phyloP scores from a whole-genome alignment of 2,329 filamentous ascomycete genomes.

The Phaeosphaeria sp. region DNA sequence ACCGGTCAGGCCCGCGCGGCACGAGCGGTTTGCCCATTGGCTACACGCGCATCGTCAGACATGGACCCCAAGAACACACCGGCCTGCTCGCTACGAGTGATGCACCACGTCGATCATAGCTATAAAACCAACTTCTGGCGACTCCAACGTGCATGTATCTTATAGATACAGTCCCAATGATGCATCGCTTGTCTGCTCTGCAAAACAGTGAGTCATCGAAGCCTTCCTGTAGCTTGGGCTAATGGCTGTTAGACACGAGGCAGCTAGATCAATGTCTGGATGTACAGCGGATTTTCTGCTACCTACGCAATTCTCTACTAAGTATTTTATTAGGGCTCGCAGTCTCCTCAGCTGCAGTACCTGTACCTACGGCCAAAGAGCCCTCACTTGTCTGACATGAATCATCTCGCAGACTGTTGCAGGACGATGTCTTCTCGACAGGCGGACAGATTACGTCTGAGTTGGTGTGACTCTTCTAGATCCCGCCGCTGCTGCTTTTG shows the following conservation, averaged over 20 bases:
- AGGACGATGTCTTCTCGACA: not conserved
- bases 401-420: not conserved
- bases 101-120: too few relatives aligned
- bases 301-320: not conserved
- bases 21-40: not conserved
- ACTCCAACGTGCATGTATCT: not conserved
- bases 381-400: not conserved
- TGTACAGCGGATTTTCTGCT: not conserved
- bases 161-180: not conserved
- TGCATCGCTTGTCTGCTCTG: not conserved
- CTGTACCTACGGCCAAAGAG: not conserved
- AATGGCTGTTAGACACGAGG: not conserved
- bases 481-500: slow-evolving; percentile 15
- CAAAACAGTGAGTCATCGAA: not conserved
- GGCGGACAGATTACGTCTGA: slow-evolving; percentile 2
- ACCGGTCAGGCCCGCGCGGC: not conserved
- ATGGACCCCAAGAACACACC: too few relatives aligned
- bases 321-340: not conserved
- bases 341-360: not conserved
- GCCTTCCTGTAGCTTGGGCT: not conserved
- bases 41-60: not conserved
- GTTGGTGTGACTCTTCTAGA: slow-evolving; percentile 12
- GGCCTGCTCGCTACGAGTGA: too few relatives aligned
- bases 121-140: too few relatives aligned
- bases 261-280: not conserved